Evolutionary conservation across 2,329 filamentous ascomycete species (phyloP), one percentile per base, ranked within the genome.

Genomic region (Colletotrichum siamense): DNA sequence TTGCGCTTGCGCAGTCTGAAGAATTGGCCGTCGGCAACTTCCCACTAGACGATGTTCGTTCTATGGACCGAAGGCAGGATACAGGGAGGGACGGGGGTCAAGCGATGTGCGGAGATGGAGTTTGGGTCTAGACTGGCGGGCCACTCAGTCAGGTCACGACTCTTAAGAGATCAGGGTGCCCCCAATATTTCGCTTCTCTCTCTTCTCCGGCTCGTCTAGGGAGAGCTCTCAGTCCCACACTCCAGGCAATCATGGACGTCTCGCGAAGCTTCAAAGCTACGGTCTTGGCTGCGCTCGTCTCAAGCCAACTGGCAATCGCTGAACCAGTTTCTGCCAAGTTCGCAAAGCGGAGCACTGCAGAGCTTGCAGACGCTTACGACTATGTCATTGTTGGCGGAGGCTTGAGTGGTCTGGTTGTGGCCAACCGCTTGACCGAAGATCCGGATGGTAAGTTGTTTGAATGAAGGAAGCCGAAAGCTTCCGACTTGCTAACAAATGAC

Each of bases 311-410:
- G 28, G 7, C 69, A 5, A 12, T 34, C n/a, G 73, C 73, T 13
- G 39, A 63, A 8, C 69, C 69, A 8, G 10, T 55, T 3, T 26
- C 74, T 52, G 70, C 71, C 18, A 57, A 52, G 15, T 77, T 71
- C 34, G 75, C 66, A 13, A 75, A 59, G 44, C 34, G 75, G 1
- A 75, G 62, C 10, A 7, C 55, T 4, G 16, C 71, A 5, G 61
- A 75, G 9, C 65, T 77, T 10, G n/a, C n/a, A 5, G 39, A 24
- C 2, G 64, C 67, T 7, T 85, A 81, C 64, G 84, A 86, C 80
- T 87, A 85, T 69, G 76, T 87, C 28, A 81, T 87, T 30, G 81
- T 83, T 10, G 85, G 85, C 8, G 85, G 81, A 8, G 85, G 84
- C 0, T 83, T 84, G 1, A 81, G 79, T 52, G 85, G 85, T 4